Percentiles rank a stretch among this genome's conserved stretches.
These are phyloP conservation scores for Cercospora beticola DNA, from an alignment of 2,329 filamentous ascomycete genomes.

Conservation along the genomic window DNA sequence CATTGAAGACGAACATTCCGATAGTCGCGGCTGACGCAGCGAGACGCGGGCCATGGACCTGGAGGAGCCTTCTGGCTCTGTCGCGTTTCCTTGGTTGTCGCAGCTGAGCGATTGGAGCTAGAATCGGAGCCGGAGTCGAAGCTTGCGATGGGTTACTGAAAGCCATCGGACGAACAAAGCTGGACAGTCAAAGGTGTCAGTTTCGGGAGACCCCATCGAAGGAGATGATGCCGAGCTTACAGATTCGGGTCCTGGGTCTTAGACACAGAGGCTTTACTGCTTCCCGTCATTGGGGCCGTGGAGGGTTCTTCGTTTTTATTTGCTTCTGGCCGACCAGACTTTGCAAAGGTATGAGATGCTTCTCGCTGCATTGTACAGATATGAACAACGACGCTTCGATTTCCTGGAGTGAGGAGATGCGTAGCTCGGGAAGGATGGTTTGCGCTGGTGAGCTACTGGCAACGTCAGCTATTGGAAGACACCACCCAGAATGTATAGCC, in stretches of 20 bases:
- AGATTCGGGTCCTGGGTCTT: background rate
- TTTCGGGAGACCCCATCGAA: background rate
- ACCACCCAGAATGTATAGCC: no score
- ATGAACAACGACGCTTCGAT: no score
- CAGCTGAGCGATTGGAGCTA: background rate
- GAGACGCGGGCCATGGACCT: background rate
- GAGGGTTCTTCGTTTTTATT: background rate
- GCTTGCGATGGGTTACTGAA: background rate
- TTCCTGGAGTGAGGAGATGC: no score
- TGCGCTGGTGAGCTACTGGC: no score
- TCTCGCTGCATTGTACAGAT: no score
- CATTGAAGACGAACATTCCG: constrained; percentile 3
- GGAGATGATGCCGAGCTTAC: background rate
- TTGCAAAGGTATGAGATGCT: no score
- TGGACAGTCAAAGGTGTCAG: no score
- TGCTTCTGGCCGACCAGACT: background rate
- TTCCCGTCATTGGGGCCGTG: background rate
- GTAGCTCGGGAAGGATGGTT: no score
- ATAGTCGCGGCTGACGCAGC: background rate
- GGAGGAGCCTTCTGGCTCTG: background rate
- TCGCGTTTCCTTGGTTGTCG: background rate
- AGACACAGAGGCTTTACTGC: no score
- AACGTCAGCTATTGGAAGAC: no score
- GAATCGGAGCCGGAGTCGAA: background rate
- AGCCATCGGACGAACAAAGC: background rate